Conservation (phyloP, 805 yeast species). For the Zygotorulaspora danielsina region DNA sequence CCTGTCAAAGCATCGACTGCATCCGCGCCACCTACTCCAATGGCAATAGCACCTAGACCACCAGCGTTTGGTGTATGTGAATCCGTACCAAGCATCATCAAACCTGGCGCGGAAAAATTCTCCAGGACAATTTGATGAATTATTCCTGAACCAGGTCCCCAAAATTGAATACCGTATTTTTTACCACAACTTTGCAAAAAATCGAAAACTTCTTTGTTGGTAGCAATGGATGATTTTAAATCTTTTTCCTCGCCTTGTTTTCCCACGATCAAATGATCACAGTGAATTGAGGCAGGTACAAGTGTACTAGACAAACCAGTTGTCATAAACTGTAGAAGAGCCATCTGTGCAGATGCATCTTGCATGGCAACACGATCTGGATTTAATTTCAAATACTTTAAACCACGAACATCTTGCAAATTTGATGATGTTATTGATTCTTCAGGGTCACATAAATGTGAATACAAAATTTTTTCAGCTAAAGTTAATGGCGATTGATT, state of each 20-base stretch:
- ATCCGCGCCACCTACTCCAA: slow-evolving; percentile 99
- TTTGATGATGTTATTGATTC: slow-evolving; percentile 61
- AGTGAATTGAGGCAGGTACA: slow-evolving; percentile 94
- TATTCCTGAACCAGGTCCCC: slow-evolving; percentile 99
- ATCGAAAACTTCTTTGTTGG: slow-evolving; percentile 93
- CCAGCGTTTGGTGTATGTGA: slow-evolving; percentile 99
- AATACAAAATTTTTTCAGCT: slow-evolving; percentile 91
- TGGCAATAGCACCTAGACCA: slow-evolving; percentile 96
- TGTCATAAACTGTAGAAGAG: slow-evolving; percentile 96
- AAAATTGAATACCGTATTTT: slow-evolving; percentile 93
- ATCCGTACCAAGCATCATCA: slow-evolving; percentile 96
- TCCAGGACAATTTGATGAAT: slow-evolving; percentile 97
- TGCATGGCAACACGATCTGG: slow-evolving; percentile 99
- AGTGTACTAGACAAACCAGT: slow-evolving; percentile 84
- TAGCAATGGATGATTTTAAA: slow-evolving; percentile 70
- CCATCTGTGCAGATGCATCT: slow-evolving; percentile 99
- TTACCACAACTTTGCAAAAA: slow-evolving; percentile 90
- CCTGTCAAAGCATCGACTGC: slow-evolving; percentile 98
- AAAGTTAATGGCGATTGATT: slow-evolving; percentile 75
- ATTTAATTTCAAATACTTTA: slow-evolving; percentile 81
- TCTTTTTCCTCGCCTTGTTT: slow-evolving; percentile 87
- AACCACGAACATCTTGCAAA: slow-evolving; percentile 66
- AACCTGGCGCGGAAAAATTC: slow-evolving; percentile 95
- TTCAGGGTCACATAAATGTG: slow-evolving; percentile 86
- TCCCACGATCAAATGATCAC: slow-evolving; percentile 97